Evolutionary conservation across 2,329 filamentous ascomycete genomes (phyloP).

Genomic region (Fusarium goolgardi): DNA sequence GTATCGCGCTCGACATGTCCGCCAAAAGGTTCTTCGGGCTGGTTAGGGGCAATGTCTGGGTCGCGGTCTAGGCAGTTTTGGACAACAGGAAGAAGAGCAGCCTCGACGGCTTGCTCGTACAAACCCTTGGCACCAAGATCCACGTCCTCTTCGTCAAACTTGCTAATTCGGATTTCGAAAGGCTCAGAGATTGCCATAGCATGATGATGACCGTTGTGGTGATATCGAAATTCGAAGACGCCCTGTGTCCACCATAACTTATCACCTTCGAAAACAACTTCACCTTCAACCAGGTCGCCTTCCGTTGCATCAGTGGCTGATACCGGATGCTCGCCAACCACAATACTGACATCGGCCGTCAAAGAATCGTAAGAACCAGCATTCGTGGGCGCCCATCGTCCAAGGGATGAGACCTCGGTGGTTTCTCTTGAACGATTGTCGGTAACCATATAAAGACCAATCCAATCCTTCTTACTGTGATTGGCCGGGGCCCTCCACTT

Average conservation of each 20-base stretch:
- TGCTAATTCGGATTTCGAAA: constrained; percentile 87
- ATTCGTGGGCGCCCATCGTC: constrained; percentile 88
- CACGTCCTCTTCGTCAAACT: constrained; percentile 81
- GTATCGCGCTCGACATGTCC: constrained; percentile 84
- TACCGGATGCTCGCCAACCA: constrained; percentile 73
- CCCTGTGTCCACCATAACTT: constrained; percentile 98
- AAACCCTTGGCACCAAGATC: constrained; percentile 68
- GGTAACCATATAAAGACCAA: constrained; percentile 94
- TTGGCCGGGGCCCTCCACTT: constrained; percentile 90
- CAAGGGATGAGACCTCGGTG: constrained; percentile 85
- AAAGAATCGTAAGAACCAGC: constrained; percentile 79
- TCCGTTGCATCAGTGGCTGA: constrained; percentile 63
- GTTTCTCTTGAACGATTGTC: constrained; percentile 89
- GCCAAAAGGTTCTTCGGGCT: constrained; percentile 84
- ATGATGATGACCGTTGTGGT: constrained; percentile 91
- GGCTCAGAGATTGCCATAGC: constrained; percentile 95
- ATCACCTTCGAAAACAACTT: constrained; percentile 89
- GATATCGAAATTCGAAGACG: constrained; percentile 96
- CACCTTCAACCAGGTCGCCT: constrained; percentile 75
- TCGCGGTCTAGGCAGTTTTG: constrained; percentile 94
- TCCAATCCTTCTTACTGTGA: constrained; percentile 93
- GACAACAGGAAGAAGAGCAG: constrained; percentile 82
- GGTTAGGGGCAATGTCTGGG: constrained; percentile 87
- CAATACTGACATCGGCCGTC: constrained; percentile 79
- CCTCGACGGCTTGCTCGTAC: constrained; percentile 78